phyloP scores from a whole-genome alignment of 1,284 basidiomycete genomes.

The Gymnopus androsaceus region DNA sequence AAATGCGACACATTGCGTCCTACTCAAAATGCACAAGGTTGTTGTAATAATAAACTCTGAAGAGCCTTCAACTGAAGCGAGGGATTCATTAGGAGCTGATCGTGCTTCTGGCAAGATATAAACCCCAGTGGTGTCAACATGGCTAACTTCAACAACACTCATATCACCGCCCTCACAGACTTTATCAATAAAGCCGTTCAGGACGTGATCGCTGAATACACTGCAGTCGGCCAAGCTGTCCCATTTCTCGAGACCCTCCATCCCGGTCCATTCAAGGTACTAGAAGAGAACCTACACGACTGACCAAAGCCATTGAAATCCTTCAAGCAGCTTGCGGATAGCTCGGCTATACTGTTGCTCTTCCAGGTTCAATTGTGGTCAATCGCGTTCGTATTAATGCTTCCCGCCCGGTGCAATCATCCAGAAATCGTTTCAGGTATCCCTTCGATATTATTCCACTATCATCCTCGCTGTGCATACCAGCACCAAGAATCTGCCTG shows the following conservation, averaged over 20 bases:
- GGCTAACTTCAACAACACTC: slow-evolving; percentile 9
- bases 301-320: slow-evolving; percentile 21
- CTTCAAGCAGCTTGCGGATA: slow-evolving; percentile 29
- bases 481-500: slow-evolving; percentile 21
- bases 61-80: too few relatives aligned
- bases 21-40: too few relatives aligned
- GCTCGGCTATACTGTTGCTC: slow-evolving; percentile 23
- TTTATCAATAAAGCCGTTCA: slow-evolving; percentile 20
- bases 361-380: slow-evolving; percentile 23
- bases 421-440: slow-evolving; percentile 10
- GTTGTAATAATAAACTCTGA: too few relatives aligned
- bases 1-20: too few relatives aligned
- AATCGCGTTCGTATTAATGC: slow-evolving; percentile 20
- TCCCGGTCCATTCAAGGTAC: slow-evolving; percentile 21
- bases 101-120: too few relatives aligned
- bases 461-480: background rate
- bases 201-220: slow-evolving; percentile 20
- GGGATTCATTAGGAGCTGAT: too few relatives aligned
- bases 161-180: slow-evolving; percentile 11
- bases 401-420: background rate
- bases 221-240: slow-evolving; percentile 10
- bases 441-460: background rate
- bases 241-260: slow-evolving; percentile 19
- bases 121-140: too few relatives aligned
- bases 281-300: slow-evolving; percentile 11